Evolutionary conservation across 2,329 filamentous ascomycete species (phyloP), one percentile per base, ranked within the genome.

Genomic region (Arthroderma sp.): DNA sequence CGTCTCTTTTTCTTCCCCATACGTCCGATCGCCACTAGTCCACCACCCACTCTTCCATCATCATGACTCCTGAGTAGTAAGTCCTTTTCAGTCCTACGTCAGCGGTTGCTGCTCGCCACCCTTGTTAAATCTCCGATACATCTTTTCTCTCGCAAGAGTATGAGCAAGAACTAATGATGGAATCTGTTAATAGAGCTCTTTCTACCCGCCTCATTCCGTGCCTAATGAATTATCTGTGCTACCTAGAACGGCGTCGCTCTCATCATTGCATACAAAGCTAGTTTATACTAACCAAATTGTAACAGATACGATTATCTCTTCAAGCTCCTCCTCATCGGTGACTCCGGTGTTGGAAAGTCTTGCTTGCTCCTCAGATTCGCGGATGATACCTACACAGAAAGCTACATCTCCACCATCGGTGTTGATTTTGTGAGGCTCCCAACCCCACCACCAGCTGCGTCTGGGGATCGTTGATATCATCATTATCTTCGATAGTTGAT

Each of bases 291-390:
- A 47, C 31, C 15, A 11, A 7, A n/a, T 42, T 27, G 29, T 63
- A 31, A 5, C 34, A 96, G 91, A 91, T 98, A 98, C 84, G 91
- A 98, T 69, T 98, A 98, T 70, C 87, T 98, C 63, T 98, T 98
- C 81, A 98, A 98, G 81, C 87, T 98, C 56, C 85, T 98, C 70
- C 89, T 98, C 75, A 98, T 98, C 80, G 91, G 91, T 71, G 91
- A 98, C 69, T 98, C 91, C 68, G 91, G 91, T 80, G 91, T 98
- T 63, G 91, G 91, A 83, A 98, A 98, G 83, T 98, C 91, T 63
- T 98, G 91, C 72, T 69, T 98, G 73, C 77, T 98, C 57, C 77
- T 98, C 65, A 87, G 91, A 73, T 98, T 98, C 64, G 91, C 91
- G 63, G 91, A 95, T 66, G 88, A 95, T 63, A 96, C 91, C 68